Evolutionary conservation across 2,329 filamentous ascomycete genomes (phyloP).

Genomic region (Venturia asperata): DNA sequence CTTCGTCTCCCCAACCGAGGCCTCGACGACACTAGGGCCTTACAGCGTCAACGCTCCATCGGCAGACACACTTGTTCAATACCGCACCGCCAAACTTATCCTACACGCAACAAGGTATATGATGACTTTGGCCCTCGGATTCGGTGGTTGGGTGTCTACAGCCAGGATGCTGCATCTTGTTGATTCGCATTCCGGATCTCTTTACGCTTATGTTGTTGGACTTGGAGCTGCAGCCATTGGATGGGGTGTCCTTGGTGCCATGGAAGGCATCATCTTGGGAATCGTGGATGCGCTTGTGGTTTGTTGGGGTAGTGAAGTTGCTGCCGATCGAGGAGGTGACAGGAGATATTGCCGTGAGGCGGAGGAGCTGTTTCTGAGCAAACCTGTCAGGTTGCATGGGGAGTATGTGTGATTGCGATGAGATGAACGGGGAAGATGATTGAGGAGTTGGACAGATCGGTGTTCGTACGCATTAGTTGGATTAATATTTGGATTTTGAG

Average conservation of each 20-base stretch:
- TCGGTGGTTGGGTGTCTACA: slow-evolving; percentile 94
- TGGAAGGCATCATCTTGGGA: slow-evolving; percentile 80
- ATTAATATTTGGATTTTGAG: not conserved
- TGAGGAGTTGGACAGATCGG: not conserved
- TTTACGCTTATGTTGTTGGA: slow-evolving; percentile 92
- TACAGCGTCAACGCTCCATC: slow-evolving; percentile 29
- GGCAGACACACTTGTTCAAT: slow-evolving; percentile 62
- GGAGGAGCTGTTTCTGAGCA: slow-evolving; percentile 74
- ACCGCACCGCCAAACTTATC: slow-evolving; percentile 83
- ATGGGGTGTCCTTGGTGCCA: slow-evolving; percentile 84
- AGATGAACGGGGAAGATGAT: not conserved
- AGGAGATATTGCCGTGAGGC: slow-evolving; percentile 86
- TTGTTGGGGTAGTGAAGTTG: slow-evolving; percentile 82
- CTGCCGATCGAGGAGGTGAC: slow-evolving; percentile 50
- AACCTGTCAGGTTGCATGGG: slow-evolving; percentile 20
- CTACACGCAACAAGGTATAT: slow-evolving; percentile 86
- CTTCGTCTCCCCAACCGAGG: slow-evolving; percentile 65
- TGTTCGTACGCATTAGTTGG: not conserved
- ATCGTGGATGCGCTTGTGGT: slow-evolving; percentile 84
- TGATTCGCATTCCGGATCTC: slow-evolving; percentile 57
- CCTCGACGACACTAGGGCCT: slow-evolving; percentile 57
- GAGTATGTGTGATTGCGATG: not conserved
- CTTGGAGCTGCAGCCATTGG: slow-evolving; percentile 90
- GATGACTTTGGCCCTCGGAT: slow-evolving; percentile 82
- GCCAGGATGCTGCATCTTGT: slow-evolving; percentile 66